Conservation (phyloP, 306 rosid species). For the Betula pendula region DNA sequence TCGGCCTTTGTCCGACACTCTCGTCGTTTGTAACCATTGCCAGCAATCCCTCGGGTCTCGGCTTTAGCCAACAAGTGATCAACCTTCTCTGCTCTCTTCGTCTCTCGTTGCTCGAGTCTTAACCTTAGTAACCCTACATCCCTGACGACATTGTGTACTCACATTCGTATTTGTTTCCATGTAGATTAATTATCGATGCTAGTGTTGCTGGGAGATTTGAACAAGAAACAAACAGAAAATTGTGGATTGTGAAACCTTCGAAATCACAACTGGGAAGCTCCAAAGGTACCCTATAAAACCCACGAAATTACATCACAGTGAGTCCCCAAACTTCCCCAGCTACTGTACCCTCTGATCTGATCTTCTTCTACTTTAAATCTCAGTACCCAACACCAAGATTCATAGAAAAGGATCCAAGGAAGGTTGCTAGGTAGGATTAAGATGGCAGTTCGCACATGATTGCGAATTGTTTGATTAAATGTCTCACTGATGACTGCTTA, state of each 20-base stretch:
- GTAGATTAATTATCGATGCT: too few relatives aligned
- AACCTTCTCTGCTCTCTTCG: too few relatives aligned
- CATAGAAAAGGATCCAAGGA: neutral
- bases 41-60: too few relatives aligned
- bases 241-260: neutral
- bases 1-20: too few relatives aligned
- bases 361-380: neutral
- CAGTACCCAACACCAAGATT: neutral
- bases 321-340: neutral
- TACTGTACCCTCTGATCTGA: neutral
- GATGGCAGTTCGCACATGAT: neutral
- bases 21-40: too few relatives aligned
- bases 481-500: constrained; percentile 20
- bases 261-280: neutral
- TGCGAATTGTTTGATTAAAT: constrained; percentile 31
- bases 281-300: neutral
- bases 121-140: too few relatives aligned
- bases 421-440: neutral
- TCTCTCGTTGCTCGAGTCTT: too few relatives aligned
- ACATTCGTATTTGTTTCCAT: too few relatives aligned
- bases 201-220: too few relatives aligned
- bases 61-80: too few relatives aligned
- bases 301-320: neutral
- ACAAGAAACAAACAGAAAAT: too few relatives aligned
- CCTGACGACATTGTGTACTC: too few relatives aligned